Conservation (phyloP, 495 filamentous ascomycete genomes). For the Hypomontagnella submonticulosa region DNA sequence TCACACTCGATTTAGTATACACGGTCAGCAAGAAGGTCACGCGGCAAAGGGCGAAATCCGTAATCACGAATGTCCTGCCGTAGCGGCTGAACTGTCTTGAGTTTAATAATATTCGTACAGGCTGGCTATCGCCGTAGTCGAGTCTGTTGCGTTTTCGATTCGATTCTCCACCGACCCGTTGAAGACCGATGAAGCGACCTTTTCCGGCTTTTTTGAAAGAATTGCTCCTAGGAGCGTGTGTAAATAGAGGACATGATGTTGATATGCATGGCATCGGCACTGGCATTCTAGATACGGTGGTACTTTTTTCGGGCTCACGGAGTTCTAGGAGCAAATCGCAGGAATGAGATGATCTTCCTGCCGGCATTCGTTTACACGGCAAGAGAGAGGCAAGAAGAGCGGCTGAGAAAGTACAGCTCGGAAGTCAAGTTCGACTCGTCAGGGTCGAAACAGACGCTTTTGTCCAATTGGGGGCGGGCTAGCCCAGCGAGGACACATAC, state of each 20-base stretch:
- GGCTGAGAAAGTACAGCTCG: slow-evolving; percentile 23
- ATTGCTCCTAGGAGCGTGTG: slow-evolving; percentile 53
- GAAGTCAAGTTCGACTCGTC: slow-evolving; percentile 31
- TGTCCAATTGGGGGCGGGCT: slow-evolving; percentile 49
- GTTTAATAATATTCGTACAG: slow-evolving; percentile 41
- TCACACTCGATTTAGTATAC: slow-evolving; percentile 72
- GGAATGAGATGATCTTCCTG: slow-evolving; percentile 45
- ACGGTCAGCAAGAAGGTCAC: slow-evolving; percentile 72
- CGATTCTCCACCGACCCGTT: slow-evolving; percentile 45
- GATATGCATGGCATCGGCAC: slow-evolving; percentile 65
- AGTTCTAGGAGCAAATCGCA: slow-evolving; percentile 60
- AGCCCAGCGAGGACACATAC: slow-evolving; percentile 48
- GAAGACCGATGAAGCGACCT: slow-evolving; percentile 44
- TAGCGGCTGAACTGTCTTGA: slow-evolving; percentile 41
- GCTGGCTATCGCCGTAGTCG: slow-evolving; percentile 10
- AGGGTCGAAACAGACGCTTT: slow-evolving; percentile 34
- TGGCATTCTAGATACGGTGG: slow-evolving; percentile 64
- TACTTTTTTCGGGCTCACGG: slow-evolving; percentile 54
- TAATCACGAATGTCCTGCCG: slow-evolving; percentile 54
- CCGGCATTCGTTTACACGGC: slow-evolving; percentile 52
- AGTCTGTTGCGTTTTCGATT: slow-evolving; percentile 40
- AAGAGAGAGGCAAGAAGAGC: slow-evolving; percentile 20
- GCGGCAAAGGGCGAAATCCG: slow-evolving; percentile 58
- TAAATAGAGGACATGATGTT: slow-evolving; percentile 63
- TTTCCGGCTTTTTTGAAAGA: slow-evolving; percentile 48